Evolutionary conservation across 169 alveolate genomes (phyloP), one percentile per base, ranked within the genome.

Genomic region (Toxoplasma gondii): DNA sequence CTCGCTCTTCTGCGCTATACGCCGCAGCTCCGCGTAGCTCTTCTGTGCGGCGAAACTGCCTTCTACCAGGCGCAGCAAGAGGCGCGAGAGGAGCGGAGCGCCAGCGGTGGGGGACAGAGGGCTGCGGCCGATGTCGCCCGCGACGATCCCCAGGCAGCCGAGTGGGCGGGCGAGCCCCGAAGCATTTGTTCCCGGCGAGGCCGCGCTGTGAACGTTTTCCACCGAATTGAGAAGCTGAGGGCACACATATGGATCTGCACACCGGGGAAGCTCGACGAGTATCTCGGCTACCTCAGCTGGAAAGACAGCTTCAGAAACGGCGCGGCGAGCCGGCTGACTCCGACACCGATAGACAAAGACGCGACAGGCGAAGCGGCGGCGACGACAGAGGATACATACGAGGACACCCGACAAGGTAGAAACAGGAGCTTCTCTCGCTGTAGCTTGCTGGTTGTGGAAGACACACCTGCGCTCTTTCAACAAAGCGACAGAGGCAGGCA

Each of bases 171-270:
- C 49, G 27, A n/a, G 39, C 84, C 44, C 27, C 45, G 43, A 36
- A n/a, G 39, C 84, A 1, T 31, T 34, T 7, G 82, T 44, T 9
- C 74, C 74, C 74, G 34, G 29, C 74, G 74, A 64, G 74, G 74
- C 74, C 5, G 34, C 74, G 1, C 34, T 27, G 24, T 64, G 5
- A 16, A 31, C 74, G 86, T 24, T 27, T 92, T 92, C 67, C 69
- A 19, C 29, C 43, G 86, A 5, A 39, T 92, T 38, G 64, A 53
- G 88, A 64, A 44, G 41, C 84, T 31, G 88, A 39, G 54, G 92
- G 91, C 94, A 12, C 94, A 92, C 31, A 87, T 92, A 1, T 70
- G 87, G 87, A 88, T 92, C 88, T 92, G 94, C 82, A 92, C 94
- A 27, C 94, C 94, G 38, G 94, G 94, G 58, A 92, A 83, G 39